Evolutionary conservation across 192 early-diverging fungal species (phyloP).

Genomic region (Pilaira anomala): DNA sequence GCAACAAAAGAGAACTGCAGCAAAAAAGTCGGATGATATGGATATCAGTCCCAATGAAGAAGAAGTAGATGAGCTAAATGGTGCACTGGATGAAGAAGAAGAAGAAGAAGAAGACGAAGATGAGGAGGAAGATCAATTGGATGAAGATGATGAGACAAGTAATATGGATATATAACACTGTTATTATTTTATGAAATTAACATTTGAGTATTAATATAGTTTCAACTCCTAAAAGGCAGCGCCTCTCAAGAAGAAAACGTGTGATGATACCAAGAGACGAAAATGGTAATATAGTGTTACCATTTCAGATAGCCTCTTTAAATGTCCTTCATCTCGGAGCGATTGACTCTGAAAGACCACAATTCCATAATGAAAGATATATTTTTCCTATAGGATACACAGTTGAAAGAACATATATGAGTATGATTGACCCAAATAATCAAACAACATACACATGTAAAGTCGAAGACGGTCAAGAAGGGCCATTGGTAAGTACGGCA

Average conservation of each 20-base stretch:
- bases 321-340: slow-evolving; percentile 58
- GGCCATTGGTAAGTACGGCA: slow-evolving; percentile 40
- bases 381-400: slow-evolving; percentile 80
- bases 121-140: slow-evolving; percentile 16
- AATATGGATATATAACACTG: background rate
- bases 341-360: slow-evolving; percentile 53
- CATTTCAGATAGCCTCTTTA: slow-evolving; percentile 60
- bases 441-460: slow-evolving; percentile 64
- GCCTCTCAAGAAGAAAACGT: slow-evolving; percentile 2
- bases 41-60: slow-evolving; percentile 18
- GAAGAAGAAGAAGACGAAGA: slow-evolving; percentile 12
- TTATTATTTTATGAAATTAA: background rate
- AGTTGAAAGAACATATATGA: slow-evolving; percentile 59
- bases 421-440: slow-evolving; percentile 58
- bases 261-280: slow-evolving; percentile 33
- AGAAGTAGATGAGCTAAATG: slow-evolving; percentile 4
- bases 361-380: slow-evolving; percentile 77
- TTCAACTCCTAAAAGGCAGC: slow-evolving; percentile 14
- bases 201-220: background rate
- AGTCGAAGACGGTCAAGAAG: slow-evolving; percentile 65
- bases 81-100: background rate
- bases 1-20: background rate
- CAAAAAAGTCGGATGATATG: slow-evolving; percentile 7
- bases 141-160: slow-evolving; percentile 4
- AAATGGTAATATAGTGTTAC: slow-evolving; percentile 60